Percentiles rank a stretch among this genome's conserved stretches.
These are phyloP conservation scores for Aotearoamyces nothofagi DNA, from an alignment of 2,329 filamentous ascomycete species.

Conservation along the genomic window DNA sequence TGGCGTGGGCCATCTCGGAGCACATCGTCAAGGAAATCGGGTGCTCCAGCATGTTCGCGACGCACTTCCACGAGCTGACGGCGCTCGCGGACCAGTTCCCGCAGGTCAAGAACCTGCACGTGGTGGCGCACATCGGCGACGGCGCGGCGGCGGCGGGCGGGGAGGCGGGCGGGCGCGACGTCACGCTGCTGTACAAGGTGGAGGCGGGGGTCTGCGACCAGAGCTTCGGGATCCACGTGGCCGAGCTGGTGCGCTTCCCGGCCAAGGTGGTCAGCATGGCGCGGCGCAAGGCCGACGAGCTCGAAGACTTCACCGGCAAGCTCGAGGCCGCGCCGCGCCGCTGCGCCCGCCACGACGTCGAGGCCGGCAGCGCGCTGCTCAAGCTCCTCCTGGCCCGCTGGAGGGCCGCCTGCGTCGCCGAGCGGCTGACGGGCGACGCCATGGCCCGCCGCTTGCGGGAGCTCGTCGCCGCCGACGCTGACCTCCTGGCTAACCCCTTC, in stretches of 20 bases:
- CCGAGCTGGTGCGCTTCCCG: conserved; percentile 89
- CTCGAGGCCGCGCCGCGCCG: conserved; percentile 42
- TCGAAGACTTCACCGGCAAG: conserved; percentile 86
- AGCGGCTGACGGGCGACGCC: conserved; percentile 52
- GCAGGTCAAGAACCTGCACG: conserved; percentile 85
- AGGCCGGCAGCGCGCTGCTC: conserved; percentile 71
- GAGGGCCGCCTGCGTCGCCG: conserved; percentile 59
- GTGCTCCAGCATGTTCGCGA: conserved; percentile 89
- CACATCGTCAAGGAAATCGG: conserved; percentile 93
- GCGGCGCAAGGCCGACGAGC: conserved; percentile 94
- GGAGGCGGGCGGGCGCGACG: conserved; percentile 51
- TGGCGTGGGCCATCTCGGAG: conserved; percentile 98
- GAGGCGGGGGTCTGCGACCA: conserved; percentile 93
- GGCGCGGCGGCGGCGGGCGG: conserved; percentile 22
- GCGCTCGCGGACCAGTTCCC: conserved; percentile 75
- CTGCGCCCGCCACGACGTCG: conserved; percentile 74
- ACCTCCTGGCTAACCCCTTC: conserved; percentile 48
- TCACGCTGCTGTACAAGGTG: conserved; percentile 93
- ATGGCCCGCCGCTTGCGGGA: conserved; percentile 68
- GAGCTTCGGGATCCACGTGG: conserved; percentile 95
- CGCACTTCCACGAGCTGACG: conserved; percentile 95
- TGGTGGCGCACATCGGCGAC: conserved; percentile 85
- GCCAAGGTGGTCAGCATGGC: conserved; percentile 98
- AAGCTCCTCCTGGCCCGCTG: conserved; percentile 73
- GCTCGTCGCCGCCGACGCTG: conserved; percentile 59